Percentiles rank a stretch among this genome's conserved stretches.
These are phyloP conservation scores for Typha latifolia DNA, from an alignment of 176 grass and related monocot genomes.

Conservation along the genomic window DNA sequence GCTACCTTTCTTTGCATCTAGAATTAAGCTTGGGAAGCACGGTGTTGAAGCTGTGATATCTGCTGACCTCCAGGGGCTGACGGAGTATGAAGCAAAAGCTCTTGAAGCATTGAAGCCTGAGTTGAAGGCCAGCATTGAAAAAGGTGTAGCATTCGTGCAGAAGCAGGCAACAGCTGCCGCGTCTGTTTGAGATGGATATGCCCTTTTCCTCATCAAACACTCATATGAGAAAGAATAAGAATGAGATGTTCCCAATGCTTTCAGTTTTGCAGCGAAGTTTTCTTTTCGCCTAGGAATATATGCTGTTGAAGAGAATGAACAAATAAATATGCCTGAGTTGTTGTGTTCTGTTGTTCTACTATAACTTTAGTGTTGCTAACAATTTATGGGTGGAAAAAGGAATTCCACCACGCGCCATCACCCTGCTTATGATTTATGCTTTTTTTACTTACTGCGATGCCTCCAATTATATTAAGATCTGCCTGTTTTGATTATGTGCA, in stretches of 20 bases:
- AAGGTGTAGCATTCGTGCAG: constrained; percentile 31
- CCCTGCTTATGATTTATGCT: too few species aligned
- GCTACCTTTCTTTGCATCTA: constrained; percentile 47
- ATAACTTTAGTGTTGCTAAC: too few species aligned
- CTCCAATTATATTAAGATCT: too few species aligned
- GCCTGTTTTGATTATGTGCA: too few species aligned
- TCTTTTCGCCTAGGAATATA: background rate
- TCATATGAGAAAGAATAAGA: background rate
- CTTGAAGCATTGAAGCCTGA: constrained; percentile 33
- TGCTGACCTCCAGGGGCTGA: constrained; percentile 25
- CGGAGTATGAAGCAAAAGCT: constrained; percentile 29
- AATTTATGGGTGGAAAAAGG: too few species aligned
- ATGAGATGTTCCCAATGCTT: background rate
- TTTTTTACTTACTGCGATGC: too few species aligned
- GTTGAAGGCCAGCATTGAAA: constrained; percentile 46
- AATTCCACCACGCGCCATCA: too few species aligned
- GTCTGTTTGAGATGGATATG: background rate
- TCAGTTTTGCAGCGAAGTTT: background rate
- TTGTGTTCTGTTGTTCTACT: too few species aligned
- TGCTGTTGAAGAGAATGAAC: background rate
- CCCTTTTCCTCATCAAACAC: background rate
- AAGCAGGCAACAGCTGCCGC: constrained; percentile 10
- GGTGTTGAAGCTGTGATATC: constrained; percentile 33
- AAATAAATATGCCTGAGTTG: too few species aligned
- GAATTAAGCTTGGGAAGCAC: constrained; percentile 33